Evolutionary conservation across 2,329 filamentous ascomycete species (phyloP).

Genomic region (Davidsoniella eucalypti): DNA sequence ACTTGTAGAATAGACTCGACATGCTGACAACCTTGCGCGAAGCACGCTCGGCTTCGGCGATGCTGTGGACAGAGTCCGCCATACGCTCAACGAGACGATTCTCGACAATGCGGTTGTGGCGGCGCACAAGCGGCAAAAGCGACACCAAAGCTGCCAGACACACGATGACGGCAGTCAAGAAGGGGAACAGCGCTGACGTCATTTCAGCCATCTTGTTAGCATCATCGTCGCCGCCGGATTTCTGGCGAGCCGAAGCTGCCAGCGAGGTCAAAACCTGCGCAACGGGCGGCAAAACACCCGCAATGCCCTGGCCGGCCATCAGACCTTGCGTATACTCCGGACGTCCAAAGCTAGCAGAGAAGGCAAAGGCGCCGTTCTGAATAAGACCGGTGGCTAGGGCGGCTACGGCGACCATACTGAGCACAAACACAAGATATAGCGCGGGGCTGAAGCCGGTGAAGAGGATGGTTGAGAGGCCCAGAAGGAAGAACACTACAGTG

Average conservation of each 20-base stretch:
- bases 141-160: slow-evolving; percentile 53
- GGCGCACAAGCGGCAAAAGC: slow-evolving; percentile 55
- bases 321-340: slow-evolving; percentile 89
- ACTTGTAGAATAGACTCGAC: slow-evolving; percentile 52
- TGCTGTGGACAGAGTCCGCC: slow-evolving; percentile 31
- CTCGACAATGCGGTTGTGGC: slow-evolving; percentile 38
- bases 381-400: slow-evolving; percentile 69
- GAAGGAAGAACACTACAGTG: slow-evolving; percentile 55
- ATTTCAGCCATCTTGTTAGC: slow-evolving; percentile 25
- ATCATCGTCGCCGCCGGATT: slow-evolving; percentile 18
- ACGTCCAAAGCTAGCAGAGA: slow-evolving; percentile 68
- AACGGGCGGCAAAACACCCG: slow-evolving; percentile 75
- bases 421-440: slow-evolving; percentile 64
- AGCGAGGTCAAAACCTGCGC: slow-evolving; percentile 77
- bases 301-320: slow-evolving; percentile 86
- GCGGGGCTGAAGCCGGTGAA: slow-evolving; percentile 45
- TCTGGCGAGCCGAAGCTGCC: slow-evolving; percentile 21
- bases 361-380: slow-evolving; percentile 90
- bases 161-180: slow-evolving; percentile 68
- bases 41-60: slow-evolving; percentile 36
- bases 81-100: slow-evolving; percentile 31
- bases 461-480: slow-evolving; percentile 62
- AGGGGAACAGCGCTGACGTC: slow-evolving; percentile 75
- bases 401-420: slow-evolving; percentile 65
- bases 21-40: slow-evolving; percentile 37